Conservation (phyloP, 1,284 basidiomycete genomes). For the Coniferiporia sulphurascens region DNA sequence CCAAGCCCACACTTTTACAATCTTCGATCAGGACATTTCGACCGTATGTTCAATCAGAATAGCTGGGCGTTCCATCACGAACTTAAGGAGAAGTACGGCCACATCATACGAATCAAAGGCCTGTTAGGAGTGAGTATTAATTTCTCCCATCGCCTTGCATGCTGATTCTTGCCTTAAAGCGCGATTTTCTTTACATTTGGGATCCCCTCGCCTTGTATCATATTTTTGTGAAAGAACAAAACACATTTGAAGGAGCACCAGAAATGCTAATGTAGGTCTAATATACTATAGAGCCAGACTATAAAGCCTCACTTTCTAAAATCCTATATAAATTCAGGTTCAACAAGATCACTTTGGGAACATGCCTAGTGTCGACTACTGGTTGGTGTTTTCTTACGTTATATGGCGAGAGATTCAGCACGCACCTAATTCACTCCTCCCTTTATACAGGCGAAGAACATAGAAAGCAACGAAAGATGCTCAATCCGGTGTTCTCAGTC, state of each 20-base stretch:
- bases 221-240: constrained; percentile 26
- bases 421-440: constrained; percentile 1
- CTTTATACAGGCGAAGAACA: constrained; percentile 21
- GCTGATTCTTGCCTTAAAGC: constrained; percentile 11
- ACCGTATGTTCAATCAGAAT: constrained; percentile 42
- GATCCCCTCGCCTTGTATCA: constrained; percentile 25
- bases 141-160: not conserved
- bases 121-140: constrained; percentile 42
- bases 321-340: not conserved
- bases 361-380: constrained; percentile 6
- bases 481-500: constrained; percentile 28
- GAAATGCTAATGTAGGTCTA: constrained; percentile 19
- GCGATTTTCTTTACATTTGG: constrained; percentile 21
- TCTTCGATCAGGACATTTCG: constrained; percentile 37
- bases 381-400: not conserved
- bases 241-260: constrained; percentile 24
- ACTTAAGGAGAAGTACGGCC: constrained; percentile 41
- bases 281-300: constrained; percentile 19
- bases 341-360: constrained; percentile 5
- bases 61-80: constrained; percentile 42
- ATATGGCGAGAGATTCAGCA: no score
- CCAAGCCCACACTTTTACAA: not conserved
- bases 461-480: constrained; percentile 25
- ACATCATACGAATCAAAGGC: constrained; percentile 42
- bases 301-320: not conserved